Conservation (phyloP, 345 rosid species). For the Schrenkiella parvula region DNA sequence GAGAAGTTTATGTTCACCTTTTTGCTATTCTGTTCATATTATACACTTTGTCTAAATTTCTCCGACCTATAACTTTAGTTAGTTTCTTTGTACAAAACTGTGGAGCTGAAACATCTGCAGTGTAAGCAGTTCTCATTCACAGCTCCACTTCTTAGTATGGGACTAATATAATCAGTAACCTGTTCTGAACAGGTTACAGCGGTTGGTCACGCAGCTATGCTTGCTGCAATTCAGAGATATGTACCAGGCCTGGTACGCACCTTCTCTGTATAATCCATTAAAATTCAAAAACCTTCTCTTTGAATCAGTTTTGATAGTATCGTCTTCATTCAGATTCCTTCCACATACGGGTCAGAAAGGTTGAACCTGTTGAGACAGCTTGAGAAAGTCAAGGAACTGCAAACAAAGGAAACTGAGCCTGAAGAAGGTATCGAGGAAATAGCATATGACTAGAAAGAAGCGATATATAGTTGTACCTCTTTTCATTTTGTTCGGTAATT, state of each 20-base stretch:
- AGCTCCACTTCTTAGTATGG: neutral
- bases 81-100: conserved; percentile 8
- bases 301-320: conserved; percentile 2
- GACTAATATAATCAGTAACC: neutral
- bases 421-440: conserved; percentile 46
- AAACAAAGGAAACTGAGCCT: conserved; percentile 47
- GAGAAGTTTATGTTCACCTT: neutral
- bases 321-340: conserved; percentile 67
- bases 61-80: neutral
- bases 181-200: conserved; percentile 73
- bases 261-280: conserved; percentile 11
- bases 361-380: conserved; percentile 88
- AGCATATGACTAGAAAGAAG: conserved; percentile 21
- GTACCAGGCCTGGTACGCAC: conserved; percentile 73
- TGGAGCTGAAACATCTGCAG: neutral
- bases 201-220: conserved; percentile 93
- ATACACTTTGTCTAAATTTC: neutral
- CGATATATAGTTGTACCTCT: conserved; percentile 14
- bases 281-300: neutral
- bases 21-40: neutral
- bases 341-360: conserved; percentile 90
- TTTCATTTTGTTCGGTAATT: conserved; percentile 30
- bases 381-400: conserved; percentile 78
- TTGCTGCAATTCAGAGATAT: conserved; percentile 95
- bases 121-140: conserved; percentile 7